Base-by-base conservation (phyloP, 192 early-diverging fungal species). In the Linnemannia zychae region DNA sequence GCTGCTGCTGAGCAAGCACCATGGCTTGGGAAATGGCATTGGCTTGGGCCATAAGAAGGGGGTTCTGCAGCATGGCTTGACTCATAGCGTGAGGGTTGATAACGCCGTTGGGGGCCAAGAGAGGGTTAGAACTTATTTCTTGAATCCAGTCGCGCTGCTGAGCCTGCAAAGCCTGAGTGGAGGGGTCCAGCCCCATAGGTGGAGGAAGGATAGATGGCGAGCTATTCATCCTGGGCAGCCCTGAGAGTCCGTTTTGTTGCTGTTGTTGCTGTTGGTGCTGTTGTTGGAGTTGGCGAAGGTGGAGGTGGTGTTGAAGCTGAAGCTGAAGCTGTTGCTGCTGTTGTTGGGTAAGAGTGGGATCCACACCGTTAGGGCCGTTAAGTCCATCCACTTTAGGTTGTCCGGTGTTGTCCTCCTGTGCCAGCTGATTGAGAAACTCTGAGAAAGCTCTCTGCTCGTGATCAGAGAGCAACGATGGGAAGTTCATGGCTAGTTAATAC, bases 361-460 rank as follows among this genome's bases (percentile, higher is more conserved):
- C 82, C 18, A 75, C 82, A 11, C 69, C 70, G 18, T 40, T 24
- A n/a, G 77, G 66, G 48, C 67, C 67, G 36, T 31, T 66, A 72
- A 36, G n/a, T 12, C 72, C 68, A 34, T 84, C 73, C 28, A 38
- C 17, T 40, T 75, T 75, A 15, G 73, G 46, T 9, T 65, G 76
- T 47, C 47, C 69, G 11, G 76, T 53, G 36, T 18, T 74, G 24
- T 84, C 82, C 37, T 84, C 82, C 69, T 84, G 82, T 22, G 82
- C 82, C 49, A 84, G 48, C 46, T 84, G 82, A 57, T 84, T 84
- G 77, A 84, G 37, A 53, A 84, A 84, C 67, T 84, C 82, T 49
- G 82, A 78, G 77, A 84, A 84, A 34, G 82, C 82, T 52, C 82
- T 78, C 72, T 84, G 82, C 75, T 84, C 82, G 65, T 84, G 82